phyloP scores from a whole-genome alignment of 106 monocot genomes.

The Agapanthus africanus region DNA sequence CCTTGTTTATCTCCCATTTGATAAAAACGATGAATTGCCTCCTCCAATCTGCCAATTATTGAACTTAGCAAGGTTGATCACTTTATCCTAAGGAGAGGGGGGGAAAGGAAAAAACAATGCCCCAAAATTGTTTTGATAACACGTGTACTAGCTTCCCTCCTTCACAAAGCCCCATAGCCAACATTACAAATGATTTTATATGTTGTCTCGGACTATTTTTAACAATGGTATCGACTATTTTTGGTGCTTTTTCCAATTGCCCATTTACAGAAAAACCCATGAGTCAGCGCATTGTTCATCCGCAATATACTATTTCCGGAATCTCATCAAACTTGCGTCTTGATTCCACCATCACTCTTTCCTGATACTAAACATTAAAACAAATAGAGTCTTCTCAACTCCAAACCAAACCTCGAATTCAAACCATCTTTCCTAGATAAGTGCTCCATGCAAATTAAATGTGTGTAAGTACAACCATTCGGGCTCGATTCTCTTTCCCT shows the following conservation, averaged over 20 bases:
- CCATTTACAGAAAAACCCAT: constrained; percentile 13
- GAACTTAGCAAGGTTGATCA: constrained; percentile 6
- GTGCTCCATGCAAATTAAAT: constrained; percentile 18
- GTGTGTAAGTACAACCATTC: constrained; percentile 19
- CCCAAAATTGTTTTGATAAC: constrained; percentile 9
- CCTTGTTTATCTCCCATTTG: constrained; percentile 5
- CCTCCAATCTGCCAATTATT: constrained; percentile 14
- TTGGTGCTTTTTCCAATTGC: constrained; percentile 7
- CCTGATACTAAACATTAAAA: constrained; percentile 12
- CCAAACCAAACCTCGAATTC: constrained; percentile 15
- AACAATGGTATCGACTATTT: constrained; percentile 13
- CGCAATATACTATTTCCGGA: constrained; percentile 17
- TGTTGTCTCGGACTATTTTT: constrained; percentile 7
- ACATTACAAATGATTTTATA: constrained; percentile 3
- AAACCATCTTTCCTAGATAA: constrained; percentile 11
- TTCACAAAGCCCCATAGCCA: no score
- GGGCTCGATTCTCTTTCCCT: constrained; percentile 9
- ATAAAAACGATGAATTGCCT: constrained; percentile 12
- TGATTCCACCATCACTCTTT: constrained; percentile 17
- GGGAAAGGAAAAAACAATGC: no score
- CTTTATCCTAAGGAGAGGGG: no score
- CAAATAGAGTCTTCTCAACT: constrained; percentile 14
- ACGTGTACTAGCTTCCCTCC: constrained; percentile 14
- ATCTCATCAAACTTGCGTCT: constrained; percentile 22
- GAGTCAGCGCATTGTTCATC: constrained; percentile 23